These are phyloP conservation scores for Cutaneotrichosporon dermatis DNA, from an alignment of 1,284 basidiomycete species.

Conservation along the genomic window DNA sequence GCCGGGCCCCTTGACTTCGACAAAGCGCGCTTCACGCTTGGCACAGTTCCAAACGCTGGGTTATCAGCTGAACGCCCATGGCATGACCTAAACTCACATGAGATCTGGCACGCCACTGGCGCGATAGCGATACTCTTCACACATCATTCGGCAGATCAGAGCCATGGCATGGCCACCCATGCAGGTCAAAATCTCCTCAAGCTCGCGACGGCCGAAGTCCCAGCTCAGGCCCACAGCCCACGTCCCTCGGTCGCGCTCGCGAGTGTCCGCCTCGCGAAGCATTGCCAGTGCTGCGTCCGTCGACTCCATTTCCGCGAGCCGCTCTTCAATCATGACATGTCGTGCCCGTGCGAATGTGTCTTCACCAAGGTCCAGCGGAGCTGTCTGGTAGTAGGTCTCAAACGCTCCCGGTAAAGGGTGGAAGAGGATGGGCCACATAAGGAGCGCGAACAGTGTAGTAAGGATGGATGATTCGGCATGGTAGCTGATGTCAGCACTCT, in stretches of 20 bases:
- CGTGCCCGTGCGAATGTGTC: constrained; percentile 78
- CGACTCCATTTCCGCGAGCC: constrained; percentile 61
- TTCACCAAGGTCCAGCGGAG: constrained; percentile 85
- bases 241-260: constrained; percentile 65
- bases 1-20: constrained; percentile 94
- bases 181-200: constrained; percentile 75
- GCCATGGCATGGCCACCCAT: constrained; percentile 66
- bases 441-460: constrained; percentile 80
- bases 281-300: constrained; percentile 60
- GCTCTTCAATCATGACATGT: constrained; percentile 61
- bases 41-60: constrained; percentile 66
- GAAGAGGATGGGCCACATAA: constrained; percentile 92
- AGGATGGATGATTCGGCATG: constrained; percentile 88
- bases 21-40: constrained; percentile 66
- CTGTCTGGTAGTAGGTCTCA: constrained; percentile 86
- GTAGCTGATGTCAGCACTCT: constrained; percentile 54
- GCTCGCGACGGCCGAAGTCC: constrained; percentile 71
- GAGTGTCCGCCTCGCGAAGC: constrained; percentile 60
- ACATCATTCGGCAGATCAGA: constrained; percentile 75
- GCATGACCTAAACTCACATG: constrained; percentile 55
- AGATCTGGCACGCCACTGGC: constrained; percentile 86
- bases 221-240: constrained; percentile 86
- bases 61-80: neutral
- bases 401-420: constrained; percentile 80
- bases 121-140: constrained; percentile 80